These are phyloP conservation scores for Starmerella stellata DNA, from an alignment of 805 yeast species.

Conservation along the genomic window DNA sequence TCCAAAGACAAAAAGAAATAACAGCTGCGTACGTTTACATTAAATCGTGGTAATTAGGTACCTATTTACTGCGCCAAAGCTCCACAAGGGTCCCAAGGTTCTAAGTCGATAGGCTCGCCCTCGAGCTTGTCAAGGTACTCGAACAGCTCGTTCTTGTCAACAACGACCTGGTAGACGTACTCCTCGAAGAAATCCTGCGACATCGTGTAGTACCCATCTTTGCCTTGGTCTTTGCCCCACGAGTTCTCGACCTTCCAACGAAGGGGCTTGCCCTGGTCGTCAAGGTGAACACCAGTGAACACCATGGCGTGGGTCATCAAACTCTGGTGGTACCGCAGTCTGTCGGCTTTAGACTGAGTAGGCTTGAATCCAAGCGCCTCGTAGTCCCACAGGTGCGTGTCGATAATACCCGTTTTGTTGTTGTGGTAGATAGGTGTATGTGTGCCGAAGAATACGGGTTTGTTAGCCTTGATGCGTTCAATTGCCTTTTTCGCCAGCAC, in stretches of 20 bases:
- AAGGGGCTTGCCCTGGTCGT: conserved; percentile 38
- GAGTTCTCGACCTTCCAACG: conserved; percentile 63
- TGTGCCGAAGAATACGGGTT: conserved; percentile 75
- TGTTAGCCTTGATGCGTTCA: conserved; percentile 48
- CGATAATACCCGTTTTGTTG: conserved; percentile 50
- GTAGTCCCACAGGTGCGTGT: conserved; percentile 50
- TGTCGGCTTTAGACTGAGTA: conserved; percentile 42
- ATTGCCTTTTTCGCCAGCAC: conserved; percentile 44
- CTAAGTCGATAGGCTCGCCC: conserved; percentile 38
- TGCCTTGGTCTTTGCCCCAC: conserved; percentile 55
- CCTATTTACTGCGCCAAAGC: conserved; percentile 36
- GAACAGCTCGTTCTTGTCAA: conserved; percentile 34
- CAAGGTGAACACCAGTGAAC: conserved; percentile 63
- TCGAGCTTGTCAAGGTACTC: conserved; percentile 27
- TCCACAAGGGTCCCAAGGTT: conserved; percentile 70
- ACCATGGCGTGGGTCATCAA: conserved; percentile 86
- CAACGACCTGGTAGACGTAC: conserved; percentile 56
- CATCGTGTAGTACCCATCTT: conserved; percentile 53
- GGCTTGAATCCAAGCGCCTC: conserved; percentile 30
- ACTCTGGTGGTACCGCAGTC: conserved; percentile 53
- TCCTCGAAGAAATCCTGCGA: conserved; percentile 58
- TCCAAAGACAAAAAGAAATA: no score
- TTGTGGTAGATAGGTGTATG: conserved; percentile 71
- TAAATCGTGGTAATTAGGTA: no score
- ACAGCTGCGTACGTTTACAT: no score